A percentile compares a stretch with the other conserved stretches of the same genome.
Conservation (phyloP, 2,329 filamentous ascomycete species). For the Nigrospora sphaerica region DNA sequence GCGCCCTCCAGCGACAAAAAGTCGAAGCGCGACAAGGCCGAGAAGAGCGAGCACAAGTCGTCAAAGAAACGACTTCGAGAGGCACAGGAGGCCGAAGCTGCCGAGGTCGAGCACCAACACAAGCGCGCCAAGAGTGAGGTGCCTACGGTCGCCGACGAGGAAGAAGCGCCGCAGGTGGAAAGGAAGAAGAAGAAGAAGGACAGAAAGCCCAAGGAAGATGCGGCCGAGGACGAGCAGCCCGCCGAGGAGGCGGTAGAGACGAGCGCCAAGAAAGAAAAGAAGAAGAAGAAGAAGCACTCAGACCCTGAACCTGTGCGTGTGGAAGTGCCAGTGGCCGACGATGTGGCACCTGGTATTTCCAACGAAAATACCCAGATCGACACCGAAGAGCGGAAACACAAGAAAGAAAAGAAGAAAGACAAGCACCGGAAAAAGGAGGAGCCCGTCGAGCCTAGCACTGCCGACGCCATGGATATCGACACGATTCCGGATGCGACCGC, state of each 20-base stretch:
- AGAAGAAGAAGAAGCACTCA: constrained; percentile 4
- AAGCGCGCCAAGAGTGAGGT: constrained; percentile 38
- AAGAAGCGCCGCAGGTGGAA: neutral
- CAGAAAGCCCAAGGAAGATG: constrained; percentile 12
- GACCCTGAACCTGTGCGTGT: neutral
- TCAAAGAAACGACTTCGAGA: constrained; percentile 2
- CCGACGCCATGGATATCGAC: constrained; percentile 33
- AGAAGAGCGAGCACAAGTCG: constrained; percentile 1
- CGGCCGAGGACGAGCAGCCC: constrained; percentile 9
- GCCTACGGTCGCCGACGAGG: neutral
- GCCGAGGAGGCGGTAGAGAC: neutral
- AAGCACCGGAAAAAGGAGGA: constrained; percentile 6
- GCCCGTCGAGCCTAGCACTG: neutral
- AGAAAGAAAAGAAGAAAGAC: constrained; percentile 14
- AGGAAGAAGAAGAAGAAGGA: constrained; percentile 22
- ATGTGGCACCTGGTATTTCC: neutral
- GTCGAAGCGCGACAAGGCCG: neutral
- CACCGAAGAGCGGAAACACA: constrained; percentile 13
- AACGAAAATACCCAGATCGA: constrained; percentile 3
- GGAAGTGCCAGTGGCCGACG: neutral
- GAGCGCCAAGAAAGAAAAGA: constrained; percentile 11
- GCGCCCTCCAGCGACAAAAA: neutral
- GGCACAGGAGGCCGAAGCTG: neutral
- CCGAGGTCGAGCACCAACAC: constrained; percentile 32
- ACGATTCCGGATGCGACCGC: constrained; percentile 14